Percentiles rank a stretch among this genome's conserved stretches.
These are phyloP conservation scores for Penicillium brevicompactum DNA, from an alignment of 2,329 filamentous ascomycete genomes.

Conservation along the genomic window DNA sequence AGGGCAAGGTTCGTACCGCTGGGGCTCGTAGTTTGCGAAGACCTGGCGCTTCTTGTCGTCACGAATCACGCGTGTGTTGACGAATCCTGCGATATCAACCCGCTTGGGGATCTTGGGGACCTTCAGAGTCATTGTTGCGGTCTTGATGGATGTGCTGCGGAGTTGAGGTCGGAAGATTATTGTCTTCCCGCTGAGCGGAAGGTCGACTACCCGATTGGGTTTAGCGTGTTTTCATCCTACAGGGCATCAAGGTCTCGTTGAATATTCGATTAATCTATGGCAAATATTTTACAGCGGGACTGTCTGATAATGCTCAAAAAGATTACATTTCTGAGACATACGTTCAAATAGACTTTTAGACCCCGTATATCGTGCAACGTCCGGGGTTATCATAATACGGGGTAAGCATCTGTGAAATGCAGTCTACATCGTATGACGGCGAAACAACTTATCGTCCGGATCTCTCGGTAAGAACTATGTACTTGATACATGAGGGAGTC, in stretches of 20 bases:
- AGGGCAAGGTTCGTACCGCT: slow-evolving; percentile 63
- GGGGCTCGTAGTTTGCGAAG: slow-evolving; percentile 81
- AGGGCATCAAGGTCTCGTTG: neutral
- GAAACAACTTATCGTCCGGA: too few relatives aligned
- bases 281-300: too few relatives aligned
- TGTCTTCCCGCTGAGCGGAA: slow-evolving; percentile 3
- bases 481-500: neutral
- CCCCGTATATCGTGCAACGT: too few relatives aligned
- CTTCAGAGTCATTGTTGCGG: slow-evolving; percentile 22
- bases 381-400: too few relatives aligned
- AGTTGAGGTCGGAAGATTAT: slow-evolving; percentile 13
- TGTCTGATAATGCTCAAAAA: too few relatives aligned
- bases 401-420: too few relatives aligned
- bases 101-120: slow-evolving; percentile 62
- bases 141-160: slow-evolving; percentile 2
- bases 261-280: too few relatives aligned
- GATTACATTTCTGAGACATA: too few relatives aligned
- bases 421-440: too few relatives aligned
- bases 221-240: slow-evolving; percentile 18
- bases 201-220: slow-evolving; percentile 26
- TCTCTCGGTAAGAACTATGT: too few relatives aligned
- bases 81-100: slow-evolving; percentile 83
- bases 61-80: slow-evolving; percentile 84
- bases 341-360: too few relatives aligned
- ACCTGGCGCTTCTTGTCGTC: slow-evolving; percentile 97